Evolutionary conservation across 495 filamentous ascomycete genomes (phyloP), one percentile per base, ranked within the genome.

Genomic region (Lepraria neglecta): DNA sequence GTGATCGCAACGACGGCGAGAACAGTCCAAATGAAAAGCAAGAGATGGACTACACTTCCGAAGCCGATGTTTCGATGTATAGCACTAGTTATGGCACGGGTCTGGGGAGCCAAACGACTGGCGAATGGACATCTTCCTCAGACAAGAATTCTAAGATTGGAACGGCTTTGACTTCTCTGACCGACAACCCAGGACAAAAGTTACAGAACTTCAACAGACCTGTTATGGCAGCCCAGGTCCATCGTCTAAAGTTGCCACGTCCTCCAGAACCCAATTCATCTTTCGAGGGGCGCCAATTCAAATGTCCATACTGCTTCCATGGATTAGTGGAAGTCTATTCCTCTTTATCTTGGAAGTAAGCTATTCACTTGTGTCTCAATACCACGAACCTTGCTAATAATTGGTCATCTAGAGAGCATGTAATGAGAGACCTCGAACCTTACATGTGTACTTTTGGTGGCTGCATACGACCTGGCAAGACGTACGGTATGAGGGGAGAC

Each of bases 231-330:
- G 56, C 46, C 21, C n/a, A 59, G 19, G 42, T 24, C 17, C 56
- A 44, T n/a, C 56, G 56, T 17, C 42, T 59, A 28, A 45, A 59
- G 10, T 46, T 59, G 43, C 56, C 56, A 44, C 56, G 56, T 31
- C 56, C 56, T 12, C 56, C 56, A 46, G 42, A n/a, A 46, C 56
- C 56, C 3, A 46, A 43, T 47, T 59, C 42, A 5, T 21, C n/a
- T 10, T 59, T 47, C 19, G 42, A 59, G 5, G 56, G 56, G 11
- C 35, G 46, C 7, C 35, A 46, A 59, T 59, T 59, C 42, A 59
- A 47, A 47, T 59, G 56, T 46, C 56, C 56, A 27, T 59, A 59
- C 42, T 59, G 56, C 42, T 59, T 28, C 44, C 42, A 24, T 24
- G 38, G 17, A 11, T 47, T 59, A 21, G 10, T 59, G 6, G 42